phyloP scores from a whole-genome alignment of 2,329 filamentous ascomycete species.

The Fusarium oligoseptatum region DNA sequence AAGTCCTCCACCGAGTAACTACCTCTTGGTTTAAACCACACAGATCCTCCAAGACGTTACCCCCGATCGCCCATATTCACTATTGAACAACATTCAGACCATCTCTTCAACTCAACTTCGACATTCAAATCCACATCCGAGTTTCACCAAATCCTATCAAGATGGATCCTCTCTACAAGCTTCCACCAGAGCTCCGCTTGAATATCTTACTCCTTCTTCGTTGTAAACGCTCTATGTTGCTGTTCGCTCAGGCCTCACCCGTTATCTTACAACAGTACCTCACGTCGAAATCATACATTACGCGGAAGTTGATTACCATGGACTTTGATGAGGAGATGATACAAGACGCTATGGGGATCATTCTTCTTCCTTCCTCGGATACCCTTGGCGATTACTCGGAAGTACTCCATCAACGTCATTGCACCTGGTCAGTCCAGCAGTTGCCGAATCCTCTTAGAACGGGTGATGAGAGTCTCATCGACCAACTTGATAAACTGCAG shows the following conservation, averaged over 20 bases:
- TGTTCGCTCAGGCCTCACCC: conserved; percentile 17
- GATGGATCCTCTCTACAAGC: conserved; percentile 17
- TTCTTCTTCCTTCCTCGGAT: background rate
- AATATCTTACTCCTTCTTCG: conserved; percentile 1
- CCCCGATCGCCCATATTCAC: background rate
- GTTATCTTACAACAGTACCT: conserved; percentile 14
- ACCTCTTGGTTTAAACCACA: background rate
- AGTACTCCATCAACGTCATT: background rate
- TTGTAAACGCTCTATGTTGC: conserved; percentile 9
- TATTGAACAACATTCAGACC: background rate
- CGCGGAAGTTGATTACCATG: background rate
- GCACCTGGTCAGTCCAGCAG: background rate
- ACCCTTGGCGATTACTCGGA: background rate
- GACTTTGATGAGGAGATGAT: conserved; percentile 24
- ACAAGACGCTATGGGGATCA: conserved; percentile 25
- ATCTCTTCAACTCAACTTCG: background rate
- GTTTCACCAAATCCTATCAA: background rate
- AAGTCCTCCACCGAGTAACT: no score
- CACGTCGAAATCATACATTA: conserved; percentile 5
- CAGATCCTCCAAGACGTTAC: background rate
- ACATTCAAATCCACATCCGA: background rate
- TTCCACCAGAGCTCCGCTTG: conserved; percentile 19
- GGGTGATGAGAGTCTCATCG: background rate
- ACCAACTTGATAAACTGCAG: conserved; percentile 13
- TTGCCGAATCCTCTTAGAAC: conserved; percentile 15